Base-by-base conservation (phyloP, 2,329 filamentous ascomycete genomes). In the Ilyonectria sp. region DNA sequence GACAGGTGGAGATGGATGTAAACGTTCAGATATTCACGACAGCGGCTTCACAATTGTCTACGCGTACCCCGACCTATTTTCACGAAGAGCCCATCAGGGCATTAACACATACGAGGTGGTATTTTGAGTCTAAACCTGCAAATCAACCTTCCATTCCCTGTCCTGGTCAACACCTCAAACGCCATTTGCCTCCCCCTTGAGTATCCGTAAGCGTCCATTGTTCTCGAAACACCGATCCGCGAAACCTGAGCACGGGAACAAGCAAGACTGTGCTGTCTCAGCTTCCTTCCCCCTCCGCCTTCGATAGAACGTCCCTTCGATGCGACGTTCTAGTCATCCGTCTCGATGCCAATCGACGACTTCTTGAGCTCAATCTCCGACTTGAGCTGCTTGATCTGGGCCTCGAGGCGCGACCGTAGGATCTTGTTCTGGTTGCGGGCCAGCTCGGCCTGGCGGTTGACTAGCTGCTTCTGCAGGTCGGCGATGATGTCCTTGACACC, bases 401-500 rank as follows among this genome's bases (percentile, higher is more conserved):
- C 79, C 70, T 86, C 82, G 23, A 90, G 77, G 26, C 88, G 84
- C 63, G 82, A 83, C 67, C 82, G 81, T 64, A 90, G 77, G 63
- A 90, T 85, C 65, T 81, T 81, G 73, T 85, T 86, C 5, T 76
- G 77, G 29, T 82, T 83, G 46, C 77, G 80, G 21, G 80, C 79
- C 55, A 86, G 79, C 70, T 87, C 83, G 6, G 78, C 79, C 71
- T 86, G 80, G 60, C 84, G 81, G 40, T 79, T 77, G 43, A 81
- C 80, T 23, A 89, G 82, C 73, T 86, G 82, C 75, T 83, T 86
- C 76, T 87, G 82, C 65, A 90, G 81, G 58, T 86, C 83, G 56
- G 83, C 80, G 59, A 89, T 86, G 69, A 89, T 87, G 72, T 86
- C 86, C 71, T 86, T 84, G 68, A 88, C 84, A 67, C 87, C 86